Evolutionary conservation across 1,284 basidiomycete genomes (phyloP), one percentile per base, ranked within the genome.

Genomic region (Ganoderma leucocontextum): DNA sequence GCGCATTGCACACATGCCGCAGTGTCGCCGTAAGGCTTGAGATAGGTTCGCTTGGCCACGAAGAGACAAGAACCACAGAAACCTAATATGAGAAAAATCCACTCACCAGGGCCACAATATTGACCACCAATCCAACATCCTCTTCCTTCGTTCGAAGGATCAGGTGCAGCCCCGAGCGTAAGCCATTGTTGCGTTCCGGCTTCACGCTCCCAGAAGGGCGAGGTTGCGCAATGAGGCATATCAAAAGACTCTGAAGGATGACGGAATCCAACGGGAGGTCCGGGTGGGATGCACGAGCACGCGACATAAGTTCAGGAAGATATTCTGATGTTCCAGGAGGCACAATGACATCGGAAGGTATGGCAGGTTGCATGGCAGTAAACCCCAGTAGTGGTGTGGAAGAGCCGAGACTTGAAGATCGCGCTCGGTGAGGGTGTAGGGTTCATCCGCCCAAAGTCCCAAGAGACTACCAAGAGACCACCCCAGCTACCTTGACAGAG

Each of bases 171-270:
- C 69, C 66, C 10, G 36, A 60, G 38, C 38, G 58, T 15, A 38
- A 25, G 58, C 65, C 33, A 55, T 66, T 2, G 63, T 47, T 25
- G 58, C 38, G 47, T 60, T 66, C 70, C 2, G 62, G 58, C 61
- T 70, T 69, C 67, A 42, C 68, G 55, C 58, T 64, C 12, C 66
- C 65, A 13, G 59, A 33, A 15, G 69, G 63, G 2, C 66, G 64
- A 53, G 69, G 49, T 61, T 69, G 72, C 22, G 90, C 83, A 52
- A 91, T 79, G 60, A 93, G 81, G 74, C 86, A 90, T 4, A 91
- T 84, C 19, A 93, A 83, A 25, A 93, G 78, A 35, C 90, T 87
- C 73, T 91, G 90, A 7, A 93, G 77, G 53, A 93, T 83, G 60
- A 87, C 84, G 13, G 86, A 83, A 66, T 93, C 91, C 4, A 91